These are phyloP conservation scores for Diaporthe sp. DNA, from an alignment of 2,329 filamentous ascomycete genomes.

Conservation along the genomic window DNA sequence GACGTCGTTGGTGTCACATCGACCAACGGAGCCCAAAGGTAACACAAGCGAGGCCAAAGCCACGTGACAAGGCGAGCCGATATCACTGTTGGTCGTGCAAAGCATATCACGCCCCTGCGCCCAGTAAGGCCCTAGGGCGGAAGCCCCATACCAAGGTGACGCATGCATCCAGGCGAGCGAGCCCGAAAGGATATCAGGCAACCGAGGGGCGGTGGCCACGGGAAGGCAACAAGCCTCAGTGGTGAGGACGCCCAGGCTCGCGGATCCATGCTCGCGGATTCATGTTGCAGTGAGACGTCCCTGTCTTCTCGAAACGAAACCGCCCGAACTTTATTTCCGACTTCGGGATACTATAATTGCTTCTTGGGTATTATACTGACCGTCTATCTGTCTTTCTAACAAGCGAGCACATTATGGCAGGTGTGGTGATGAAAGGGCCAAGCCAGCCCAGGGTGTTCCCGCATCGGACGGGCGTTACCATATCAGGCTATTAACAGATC, in stretches of 20 bases:
- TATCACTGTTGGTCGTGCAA: neutral
- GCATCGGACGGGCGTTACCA: neutral
- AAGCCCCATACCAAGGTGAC: neutral
- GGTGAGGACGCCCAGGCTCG: constrained; percentile 23
- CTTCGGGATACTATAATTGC: neutral
- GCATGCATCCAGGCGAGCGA: neutral
- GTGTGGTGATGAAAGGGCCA: constrained; percentile 8
- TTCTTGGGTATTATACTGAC: neutral
- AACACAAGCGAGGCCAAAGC: constrained; percentile 8
- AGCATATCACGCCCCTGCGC: neutral
- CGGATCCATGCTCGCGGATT: neutral
- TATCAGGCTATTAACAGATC: neutral
- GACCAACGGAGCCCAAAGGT: neutral
- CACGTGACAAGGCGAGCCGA: constrained; percentile 17
- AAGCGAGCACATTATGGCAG: neutral
- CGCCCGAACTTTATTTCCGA: neutral
- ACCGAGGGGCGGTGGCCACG: neutral
- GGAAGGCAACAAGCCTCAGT: constrained; percentile 19
- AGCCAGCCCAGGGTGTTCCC: constrained; percentile 12
- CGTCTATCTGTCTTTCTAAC: neutral
- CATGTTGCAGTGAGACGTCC: neutral
- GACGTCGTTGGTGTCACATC: constrained; percentile 3
- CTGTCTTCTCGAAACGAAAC: constrained; percentile 13
- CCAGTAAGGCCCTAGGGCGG: neutral
- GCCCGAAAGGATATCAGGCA: constrained; percentile 2